Base-by-base conservation (phyloP, 2,329 filamentous ascomycete species). In the Aureobasidium sp. region DNA sequence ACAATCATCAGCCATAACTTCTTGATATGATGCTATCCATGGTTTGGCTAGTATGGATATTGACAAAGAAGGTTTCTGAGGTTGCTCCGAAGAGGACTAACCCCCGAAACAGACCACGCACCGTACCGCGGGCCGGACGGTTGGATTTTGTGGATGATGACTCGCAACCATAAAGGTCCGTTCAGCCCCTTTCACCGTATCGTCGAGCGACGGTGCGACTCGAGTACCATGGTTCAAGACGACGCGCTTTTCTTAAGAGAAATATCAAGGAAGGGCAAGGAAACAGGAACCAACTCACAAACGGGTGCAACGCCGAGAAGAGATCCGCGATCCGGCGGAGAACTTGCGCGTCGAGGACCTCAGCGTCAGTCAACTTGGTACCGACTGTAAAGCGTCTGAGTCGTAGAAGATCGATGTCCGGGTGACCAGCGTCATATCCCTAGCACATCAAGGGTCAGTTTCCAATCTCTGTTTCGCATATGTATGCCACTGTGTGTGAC, bases 391-490 rank as follows among this genome's bases (percentile, higher is more conserved):
- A 96, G 72, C 87, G 94, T 64, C 86, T 83, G 70, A 97, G 79
- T 68, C 91, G 88, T 61, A 96, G 79, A 58, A 97, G 80, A 61
- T 86, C 85, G 69, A 96, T 91, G 67, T 96, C 88, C 45, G 82
- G 78, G 71, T 96, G 89, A 62, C 89, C 85, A 22, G 82, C 81
- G 48, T 84, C 78, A 70, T 89, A 96, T 50, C 89, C 90, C 88
- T 93, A 70, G 19, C n/a, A 58, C 42, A 45, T 35, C 33, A 57
- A 48, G 8, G 44, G 61, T 62, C 53, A 62, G 61, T 50, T 35
- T n/a, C 33, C 33, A 50, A 27, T 50, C 27, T 58, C n/a, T 44
- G 22, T 50, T 60, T 60, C 57, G 40, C 47, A 50, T 50, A 15
- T 50, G 47, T 45, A 17, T 50, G 45, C 45, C 33, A 31, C 27